phyloP scores from a whole-genome alignment of 768 basidiomycete species.

The Suillus ampliporus region DNA sequence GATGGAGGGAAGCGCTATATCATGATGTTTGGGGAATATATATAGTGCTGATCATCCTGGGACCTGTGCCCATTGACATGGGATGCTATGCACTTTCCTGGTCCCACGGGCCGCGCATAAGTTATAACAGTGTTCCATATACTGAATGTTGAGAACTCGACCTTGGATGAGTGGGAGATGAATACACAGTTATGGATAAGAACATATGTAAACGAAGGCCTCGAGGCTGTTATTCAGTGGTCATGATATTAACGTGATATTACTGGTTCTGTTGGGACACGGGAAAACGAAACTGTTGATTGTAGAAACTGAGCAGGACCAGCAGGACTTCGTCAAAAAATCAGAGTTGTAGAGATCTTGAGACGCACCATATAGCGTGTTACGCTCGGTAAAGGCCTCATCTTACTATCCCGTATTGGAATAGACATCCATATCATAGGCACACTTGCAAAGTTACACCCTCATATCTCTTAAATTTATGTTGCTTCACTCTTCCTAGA shows the following conservation, averaged over 20 bases:
- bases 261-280: background rate
- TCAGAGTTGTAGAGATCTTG: background rate
- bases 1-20: background rate
- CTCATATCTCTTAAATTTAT: too few relatives aligned
- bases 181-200: background rate
- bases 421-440: too few relatives aligned
- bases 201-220: background rate
- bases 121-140: background rate
- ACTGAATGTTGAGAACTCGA: background rate
- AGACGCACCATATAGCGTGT: too few relatives aligned
- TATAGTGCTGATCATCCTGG: conserved; percentile 2
- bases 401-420: too few relatives aligned
- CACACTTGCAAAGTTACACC: too few relatives aligned
- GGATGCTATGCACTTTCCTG: conserved; percentile 4
- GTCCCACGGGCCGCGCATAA: background rate
- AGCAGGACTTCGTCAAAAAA: background rate
- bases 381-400: too few relatives aligned
- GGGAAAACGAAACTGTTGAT: background rate
- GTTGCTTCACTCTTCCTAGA: too few relatives aligned
- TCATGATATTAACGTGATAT: background rate
- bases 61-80: background rate
- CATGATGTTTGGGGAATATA: background rate
- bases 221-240: background rate
- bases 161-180: conserved; percentile 1
- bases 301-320: background rate